Evolutionary conservation across 23 red algal genomes (phyloP), one percentile per base, ranked within the genome.

Genomic region (Gracilaria gracilis): DNA sequence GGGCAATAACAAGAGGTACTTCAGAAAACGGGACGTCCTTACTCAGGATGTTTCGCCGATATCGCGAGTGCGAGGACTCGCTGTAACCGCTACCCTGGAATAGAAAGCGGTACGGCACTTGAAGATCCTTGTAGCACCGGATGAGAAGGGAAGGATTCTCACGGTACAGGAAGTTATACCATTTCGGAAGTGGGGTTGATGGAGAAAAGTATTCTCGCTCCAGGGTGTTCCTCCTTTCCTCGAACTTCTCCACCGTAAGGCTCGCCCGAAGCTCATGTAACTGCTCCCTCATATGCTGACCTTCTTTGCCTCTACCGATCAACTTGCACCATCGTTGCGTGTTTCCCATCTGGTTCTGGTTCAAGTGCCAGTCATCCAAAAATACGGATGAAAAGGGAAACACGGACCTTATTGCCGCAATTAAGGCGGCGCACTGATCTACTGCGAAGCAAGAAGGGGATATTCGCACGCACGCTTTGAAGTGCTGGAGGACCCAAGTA

Each of bases 101-200:
- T 6, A 80, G 23, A 38, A 48, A 80, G 15, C 75, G 13, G 16
- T 54, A 28, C n/a, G 75, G 47, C 2, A 80, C 25, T 9, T 48
- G 17, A 9, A 34, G 42, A 33, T 80, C 55, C 28, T 34, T 49
- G 46, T 80, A 80, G 23, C 34, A 57, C 11, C 15, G 28, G 4
- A 80, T 33, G 4, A 55, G 0, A 0, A 54, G 19, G 17, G 29
- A 34, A 13, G 17, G 31, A 16, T 33, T 80, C 9, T 80, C 31
- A 0, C 39, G 55, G 23, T 80, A 80, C 2, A 80, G 42, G 23
- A 57, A 80, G 46, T 57, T 80, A 46, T 57, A 80, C 75, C 47
- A 80, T 19, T 31, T 5, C 33, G 75, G 75, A 9, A 49, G 75
- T 33, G 14, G 4, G 14, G 34, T 2, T 17, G 27, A 42, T 5